A percentile compares a stretch with the other conserved stretches of the same genome.
Conservation (phyloP, 768 basidiomycete species). For the Hygrophorus russula region DNA sequence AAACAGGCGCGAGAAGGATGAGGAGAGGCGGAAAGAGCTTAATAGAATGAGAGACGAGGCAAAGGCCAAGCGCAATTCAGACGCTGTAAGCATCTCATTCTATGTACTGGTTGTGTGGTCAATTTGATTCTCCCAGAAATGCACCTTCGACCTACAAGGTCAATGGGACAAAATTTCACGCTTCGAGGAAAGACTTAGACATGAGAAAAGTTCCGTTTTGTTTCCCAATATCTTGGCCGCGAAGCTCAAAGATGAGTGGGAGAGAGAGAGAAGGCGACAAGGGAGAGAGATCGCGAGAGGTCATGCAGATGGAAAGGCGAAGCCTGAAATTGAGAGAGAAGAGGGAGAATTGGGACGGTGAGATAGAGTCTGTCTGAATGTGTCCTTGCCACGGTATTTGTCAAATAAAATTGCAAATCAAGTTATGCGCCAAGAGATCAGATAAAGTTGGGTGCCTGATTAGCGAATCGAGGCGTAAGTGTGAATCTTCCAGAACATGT, state of each 20-base stretch:
- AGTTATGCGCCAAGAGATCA: no score
- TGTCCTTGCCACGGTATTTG: no score
- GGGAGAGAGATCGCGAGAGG: constrained; percentile 20
- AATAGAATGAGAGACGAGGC: constrained; percentile 64
- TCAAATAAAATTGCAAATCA: no score
- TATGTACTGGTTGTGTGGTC: no score
- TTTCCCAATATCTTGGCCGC: constrained; percentile 53
- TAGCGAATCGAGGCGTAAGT: no score
- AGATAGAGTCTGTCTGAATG: no score
- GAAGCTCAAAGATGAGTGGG: constrained; percentile 44
- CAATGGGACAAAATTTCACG: constrained; percentile 50
- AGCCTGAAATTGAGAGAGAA: constrained; percentile 24
- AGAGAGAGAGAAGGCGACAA: constrained; percentile 22
- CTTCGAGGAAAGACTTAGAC: constrained; percentile 47
- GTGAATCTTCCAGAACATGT: no score
- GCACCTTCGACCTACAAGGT: constrained; percentile 44
- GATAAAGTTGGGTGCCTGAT: no score
- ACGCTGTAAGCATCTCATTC: constrained; percentile 32
- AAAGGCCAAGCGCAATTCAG: constrained; percentile 39
- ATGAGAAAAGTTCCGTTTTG: constrained; percentile 39
- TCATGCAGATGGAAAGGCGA: constrained; percentile 14
- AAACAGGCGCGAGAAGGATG: constrained; percentile 42
- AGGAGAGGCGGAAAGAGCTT: constrained; percentile 58
- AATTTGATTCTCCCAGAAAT: constrained; percentile 21
- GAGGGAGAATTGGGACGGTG: constrained; percentile 24